Percentiles rank a stretch among this genome's conserved stretches.
Conservation (phyloP, 2,329 filamentous ascomycete genomes). For the Hawksworthiomyces lignivorus region DNA sequence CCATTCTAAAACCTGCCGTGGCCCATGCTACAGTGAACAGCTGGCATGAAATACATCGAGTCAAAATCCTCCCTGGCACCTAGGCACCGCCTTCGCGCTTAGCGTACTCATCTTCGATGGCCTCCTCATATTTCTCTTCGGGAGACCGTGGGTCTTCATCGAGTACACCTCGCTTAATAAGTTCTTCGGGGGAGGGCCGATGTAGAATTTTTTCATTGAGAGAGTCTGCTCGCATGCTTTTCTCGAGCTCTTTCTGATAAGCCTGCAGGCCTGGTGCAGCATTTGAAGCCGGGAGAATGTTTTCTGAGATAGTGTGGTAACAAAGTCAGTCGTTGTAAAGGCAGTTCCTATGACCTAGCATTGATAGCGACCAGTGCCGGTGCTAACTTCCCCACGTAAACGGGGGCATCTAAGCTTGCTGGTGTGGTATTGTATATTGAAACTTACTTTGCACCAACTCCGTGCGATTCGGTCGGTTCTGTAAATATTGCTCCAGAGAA, state of each 20-base stretch:
- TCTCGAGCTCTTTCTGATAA: conserved; percentile 76
- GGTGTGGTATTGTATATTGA: too few relatives aligned
- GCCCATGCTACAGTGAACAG: too few relatives aligned
- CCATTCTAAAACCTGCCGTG: too few relatives aligned
- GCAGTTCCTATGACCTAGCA: too few relatives aligned
- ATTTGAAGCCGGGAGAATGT: conserved; percentile 74
- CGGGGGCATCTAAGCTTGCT: too few relatives aligned
- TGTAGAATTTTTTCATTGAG: conserved; percentile 81
- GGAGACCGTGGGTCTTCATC: conserved; percentile 56
- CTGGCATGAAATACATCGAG: too few relatives aligned
- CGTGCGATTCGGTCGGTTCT: conserved; percentile 65
- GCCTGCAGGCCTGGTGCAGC: conserved; percentile 74
- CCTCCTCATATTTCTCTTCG: conserved; percentile 50
- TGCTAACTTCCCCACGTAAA: not conserved
- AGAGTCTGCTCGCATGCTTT: conserved; percentile 78
- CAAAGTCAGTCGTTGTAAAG: not conserved
- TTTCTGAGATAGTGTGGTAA: conserved; percentile 43
- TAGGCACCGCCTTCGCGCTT: conserved; percentile 55
- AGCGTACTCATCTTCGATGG: conserved; percentile 57
- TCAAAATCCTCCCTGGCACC: too few relatives aligned
- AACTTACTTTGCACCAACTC: conserved; percentile 70
- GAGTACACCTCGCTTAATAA: conserved; percentile 75
- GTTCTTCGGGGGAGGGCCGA: conserved; percentile 65
- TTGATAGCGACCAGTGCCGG: too few relatives aligned
- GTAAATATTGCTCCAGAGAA: conserved; percentile 65